Evolutionary conservation across 225 moss, liverwort and hornwort genomes (phyloP), one percentile per base, ranked within the genome.

Genomic region (Ulota crispa): DNA sequence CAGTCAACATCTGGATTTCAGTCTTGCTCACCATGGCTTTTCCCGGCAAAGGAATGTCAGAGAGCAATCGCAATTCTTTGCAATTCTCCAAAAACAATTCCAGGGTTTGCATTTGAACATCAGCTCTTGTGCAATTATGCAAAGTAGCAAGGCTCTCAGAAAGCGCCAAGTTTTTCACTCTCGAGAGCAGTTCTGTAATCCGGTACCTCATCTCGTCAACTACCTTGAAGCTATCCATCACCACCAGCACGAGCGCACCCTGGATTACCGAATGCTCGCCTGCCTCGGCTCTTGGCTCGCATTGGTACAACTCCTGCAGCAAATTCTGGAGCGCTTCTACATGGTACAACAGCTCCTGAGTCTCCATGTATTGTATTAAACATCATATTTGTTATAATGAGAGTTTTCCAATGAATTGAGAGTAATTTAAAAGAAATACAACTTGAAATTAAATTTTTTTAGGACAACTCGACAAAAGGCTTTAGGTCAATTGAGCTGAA

Each of bases 151-250:
- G 69, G 39, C 81, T 85, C 56, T 88, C 82, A 5, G 85, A 73
- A 28, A 92, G 83, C 67, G 83, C 63, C 39, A 92, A 21, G 21
- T 6, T 70, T 10, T 77, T 45, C 3, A 84, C 26, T 34, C 92
- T 85, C 7, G 43, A 83, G 8, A 88, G 7, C 78, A 92, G 23
- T 60, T 92, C 92, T 21, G 54, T 27, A 11, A 89, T 26, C 1
- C 90, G 88, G 12, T 59, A 78, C 8, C 68, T 69, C 26, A 88
- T 79, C 63, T 92, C 92, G 52, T 87, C 83, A 27, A 82, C 78
- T 56, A 90, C 42, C 77, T 86, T 88, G 75, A 63, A 87, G 45
- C 88, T 84, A 47, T 92, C 92, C 82, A 73, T 77, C 43, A 90
- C 90, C 13, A 90, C 83, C 12, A 88, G 83, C 63, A 90, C 84